A percentile compares a stretch with the other conserved stretches of the same genome.
Conservation (phyloP, 495 filamentous ascomycete species). For the Penicillium psychrofluorescens region DNA sequence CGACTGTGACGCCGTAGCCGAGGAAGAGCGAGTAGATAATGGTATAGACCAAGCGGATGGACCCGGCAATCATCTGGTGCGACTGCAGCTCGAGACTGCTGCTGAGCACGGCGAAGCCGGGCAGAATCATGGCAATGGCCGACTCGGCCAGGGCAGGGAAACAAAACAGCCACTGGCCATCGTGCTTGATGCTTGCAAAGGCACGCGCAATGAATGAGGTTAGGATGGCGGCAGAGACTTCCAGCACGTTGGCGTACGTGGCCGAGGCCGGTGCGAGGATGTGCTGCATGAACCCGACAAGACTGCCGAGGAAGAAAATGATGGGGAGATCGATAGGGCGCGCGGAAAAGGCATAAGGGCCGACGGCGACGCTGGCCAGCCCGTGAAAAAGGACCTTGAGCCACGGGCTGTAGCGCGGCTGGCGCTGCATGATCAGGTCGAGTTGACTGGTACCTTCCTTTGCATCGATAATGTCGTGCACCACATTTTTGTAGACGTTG, state of each 20-base stretch:
- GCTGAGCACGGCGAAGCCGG: constrained; percentile 75
- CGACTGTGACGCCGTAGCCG: constrained; percentile 91
- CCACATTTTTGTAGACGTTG: constrained; percentile 82
- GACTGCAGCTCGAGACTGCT: constrained; percentile 80
- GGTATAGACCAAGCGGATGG: constrained; percentile 85
- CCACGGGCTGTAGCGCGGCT: constrained; percentile 50
- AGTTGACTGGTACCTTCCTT: constrained; percentile 68
- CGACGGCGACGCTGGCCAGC: constrained; percentile 67
- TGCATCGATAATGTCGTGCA: constrained; percentile 75
- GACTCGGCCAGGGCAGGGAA: constrained; percentile 84
- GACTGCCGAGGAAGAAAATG: constrained; percentile 72
- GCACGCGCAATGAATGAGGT: constrained; percentile 78
- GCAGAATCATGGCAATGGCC: constrained; percentile 82
- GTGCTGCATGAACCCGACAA: constrained; percentile 75
- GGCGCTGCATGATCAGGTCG: constrained; percentile 52
- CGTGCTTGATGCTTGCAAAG: constrained; percentile 62
- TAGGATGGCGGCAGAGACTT: constrained; percentile 72
- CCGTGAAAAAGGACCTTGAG: constrained; percentile 67
- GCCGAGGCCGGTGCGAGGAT: constrained; percentile 70
- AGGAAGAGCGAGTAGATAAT: constrained; percentile 92
- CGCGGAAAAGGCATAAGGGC: constrained; percentile 81
- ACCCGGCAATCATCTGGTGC: constrained; percentile 74
- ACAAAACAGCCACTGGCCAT: constrained; percentile 58
- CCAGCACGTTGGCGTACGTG: constrained; percentile 74
- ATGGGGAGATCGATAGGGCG: constrained; percentile 80